These are phyloP conservation scores for Rhodomyrtus psidioides DNA, from an alignment of 441 rosid species.

Conservation along the genomic window DNA sequence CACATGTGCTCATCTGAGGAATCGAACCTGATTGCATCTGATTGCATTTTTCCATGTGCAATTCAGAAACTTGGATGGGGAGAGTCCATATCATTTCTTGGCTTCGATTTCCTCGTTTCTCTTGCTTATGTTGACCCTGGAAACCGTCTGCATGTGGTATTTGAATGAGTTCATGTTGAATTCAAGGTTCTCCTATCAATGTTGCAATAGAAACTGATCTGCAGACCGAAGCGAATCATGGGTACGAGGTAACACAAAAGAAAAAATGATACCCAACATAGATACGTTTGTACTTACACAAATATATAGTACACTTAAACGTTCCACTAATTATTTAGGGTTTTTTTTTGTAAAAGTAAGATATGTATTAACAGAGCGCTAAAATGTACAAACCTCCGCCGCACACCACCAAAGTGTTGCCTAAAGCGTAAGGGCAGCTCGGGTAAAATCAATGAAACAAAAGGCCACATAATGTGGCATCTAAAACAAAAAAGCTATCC, in stretches of 20 bases:
- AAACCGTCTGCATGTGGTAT: conserved; percentile 17
- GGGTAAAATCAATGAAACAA: too few species aligned
- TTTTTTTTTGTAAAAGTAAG: too few species aligned
- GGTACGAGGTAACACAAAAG: conserved; percentile 28
- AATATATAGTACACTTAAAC: neutral
- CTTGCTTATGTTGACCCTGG: conserved; percentile 73
- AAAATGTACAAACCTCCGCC: too few species aligned
- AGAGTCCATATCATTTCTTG: conserved; percentile 38
- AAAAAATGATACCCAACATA: neutral
- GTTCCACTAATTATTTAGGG: neutral
- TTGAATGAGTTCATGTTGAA: neutral
- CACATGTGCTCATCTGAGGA: too few species aligned
- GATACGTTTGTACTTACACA: neutral
- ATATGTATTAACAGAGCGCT: too few species aligned
- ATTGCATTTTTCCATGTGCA: too few species aligned
- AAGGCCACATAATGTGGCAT: too few species aligned
- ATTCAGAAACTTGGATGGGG: conserved; percentile 48
- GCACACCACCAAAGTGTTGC: too few species aligned
- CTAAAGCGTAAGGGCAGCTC: too few species aligned
- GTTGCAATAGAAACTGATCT: conserved; percentile 59
- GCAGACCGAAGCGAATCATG: conserved; percentile 56
- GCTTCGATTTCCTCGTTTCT: conserved; percentile 60
- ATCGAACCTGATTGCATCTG: too few species aligned
- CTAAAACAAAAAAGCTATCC: too few species aligned
- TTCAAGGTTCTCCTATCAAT: neutral